Evolutionary conservation across 2,329 filamentous ascomycete genomes (phyloP).

Genomic region (Epichloe bromicola): DNA sequence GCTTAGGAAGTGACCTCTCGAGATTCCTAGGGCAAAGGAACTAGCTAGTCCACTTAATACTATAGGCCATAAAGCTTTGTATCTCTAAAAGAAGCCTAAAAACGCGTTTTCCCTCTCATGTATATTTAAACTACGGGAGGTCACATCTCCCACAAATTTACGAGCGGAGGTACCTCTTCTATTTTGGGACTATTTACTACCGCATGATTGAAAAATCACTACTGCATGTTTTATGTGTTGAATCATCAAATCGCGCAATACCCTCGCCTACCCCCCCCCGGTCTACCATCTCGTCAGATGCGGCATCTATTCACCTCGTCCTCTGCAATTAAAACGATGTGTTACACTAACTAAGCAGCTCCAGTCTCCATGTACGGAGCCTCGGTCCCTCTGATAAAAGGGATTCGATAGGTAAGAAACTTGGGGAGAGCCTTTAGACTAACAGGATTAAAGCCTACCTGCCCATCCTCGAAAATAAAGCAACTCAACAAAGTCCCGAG

Average conservation of each 20-base stretch:
- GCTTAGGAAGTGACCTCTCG: no score
- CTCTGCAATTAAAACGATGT: neutral
- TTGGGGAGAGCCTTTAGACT: conserved; percentile 15
- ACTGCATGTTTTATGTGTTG: no score
- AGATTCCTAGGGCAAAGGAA: no score
- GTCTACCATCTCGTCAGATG: neutral
- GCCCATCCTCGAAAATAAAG: conserved; percentile 15
- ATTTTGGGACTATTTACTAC: no score
- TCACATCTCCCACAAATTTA: no score
- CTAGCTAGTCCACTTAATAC: no score
- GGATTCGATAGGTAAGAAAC: conserved; percentile 15
- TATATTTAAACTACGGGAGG: no score
- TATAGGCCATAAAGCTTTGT: no score
- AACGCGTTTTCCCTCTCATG: no score
- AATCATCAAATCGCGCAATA: neutral
- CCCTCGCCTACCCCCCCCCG: neutral
- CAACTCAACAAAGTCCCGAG: conserved; percentile 15
- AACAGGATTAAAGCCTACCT: conserved; percentile 11
- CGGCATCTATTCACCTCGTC: neutral
- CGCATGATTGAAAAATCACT: no score
- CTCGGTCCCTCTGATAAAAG: conserved; percentile 1
- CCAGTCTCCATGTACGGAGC: neutral
- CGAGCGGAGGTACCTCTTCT: no score
- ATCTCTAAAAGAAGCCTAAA: no score
- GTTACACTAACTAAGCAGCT: neutral